Percentiles rank a stretch among this genome's conserved stretches.
These are phyloP conservation scores for Paradendryphiella salina DNA, from an alignment of 2,329 filamentous ascomycete genomes.

Conservation along the genomic window DNA sequence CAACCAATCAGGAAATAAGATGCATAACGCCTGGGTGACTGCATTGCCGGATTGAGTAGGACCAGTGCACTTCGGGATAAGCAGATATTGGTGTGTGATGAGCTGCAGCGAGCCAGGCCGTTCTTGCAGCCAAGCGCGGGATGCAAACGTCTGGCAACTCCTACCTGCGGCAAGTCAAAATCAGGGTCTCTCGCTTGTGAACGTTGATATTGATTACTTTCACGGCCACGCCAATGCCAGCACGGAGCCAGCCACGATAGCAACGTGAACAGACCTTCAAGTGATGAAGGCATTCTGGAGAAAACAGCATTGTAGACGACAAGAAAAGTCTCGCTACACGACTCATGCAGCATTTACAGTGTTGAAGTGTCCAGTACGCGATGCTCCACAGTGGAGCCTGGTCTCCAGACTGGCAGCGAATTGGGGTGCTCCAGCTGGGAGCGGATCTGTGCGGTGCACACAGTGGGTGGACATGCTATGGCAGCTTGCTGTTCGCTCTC, in stretches of 20 bases:
- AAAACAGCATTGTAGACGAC: neutral
- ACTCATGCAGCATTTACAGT: constrained; percentile 11
- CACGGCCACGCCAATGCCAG: neutral
- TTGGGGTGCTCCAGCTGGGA: constrained; percentile 16
- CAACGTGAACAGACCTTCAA: neutral
- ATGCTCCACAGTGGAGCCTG: constrained; percentile 26
- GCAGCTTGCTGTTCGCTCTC: constrained; percentile 17
- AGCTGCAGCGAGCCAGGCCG: constrained; percentile 32
- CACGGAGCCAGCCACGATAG: neutral
- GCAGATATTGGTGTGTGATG: constrained; percentile 39
- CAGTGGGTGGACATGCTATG: constrained; percentile 20
- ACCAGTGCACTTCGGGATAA: constrained; percentile 20
- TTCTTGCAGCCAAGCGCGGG: constrained; percentile 28
- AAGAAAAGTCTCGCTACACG: neutral
- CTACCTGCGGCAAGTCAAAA: constrained; percentile 6
- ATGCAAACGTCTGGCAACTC: constrained; percentile 19
- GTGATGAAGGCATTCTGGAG: constrained; percentile 2
- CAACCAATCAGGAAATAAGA: constrained; percentile 27
- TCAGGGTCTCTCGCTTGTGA: constrained; percentile 17
- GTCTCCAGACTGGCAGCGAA: constrained; percentile 25
- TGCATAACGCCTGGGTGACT: constrained; percentile 8
- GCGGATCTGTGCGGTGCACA: constrained; percentile 18
- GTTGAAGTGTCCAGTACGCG: constrained; percentile 23
- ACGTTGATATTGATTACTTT: neutral
- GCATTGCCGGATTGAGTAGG: constrained; percentile 21